Conservation (phyloP, 495 filamentous ascomycete genomes). For the Penicillium atrosanguineum region DNA sequence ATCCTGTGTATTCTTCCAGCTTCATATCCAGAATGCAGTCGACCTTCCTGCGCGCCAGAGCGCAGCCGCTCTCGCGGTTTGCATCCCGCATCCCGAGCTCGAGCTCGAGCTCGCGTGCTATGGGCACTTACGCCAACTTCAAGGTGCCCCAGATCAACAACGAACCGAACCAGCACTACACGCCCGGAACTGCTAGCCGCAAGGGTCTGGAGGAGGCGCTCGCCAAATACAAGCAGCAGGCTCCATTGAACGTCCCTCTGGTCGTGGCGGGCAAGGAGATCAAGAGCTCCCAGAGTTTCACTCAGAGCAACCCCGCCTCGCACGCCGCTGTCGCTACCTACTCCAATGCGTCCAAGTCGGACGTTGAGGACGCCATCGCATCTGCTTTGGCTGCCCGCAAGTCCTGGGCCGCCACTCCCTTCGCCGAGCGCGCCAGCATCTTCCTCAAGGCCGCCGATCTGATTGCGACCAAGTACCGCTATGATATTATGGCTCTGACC, state of each 20-base stretch:
- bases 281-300: conserved; percentile 34
- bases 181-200: conserved; percentile 75
- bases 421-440: conserved; percentile 85
- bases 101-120: conserved; percentile 26
- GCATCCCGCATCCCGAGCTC: conserved; percentile 26
- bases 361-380: conserved; percentile 74
- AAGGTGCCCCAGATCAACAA: conserved; percentile 85
- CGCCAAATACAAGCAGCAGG: conserved; percentile 28
- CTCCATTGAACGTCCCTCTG: conserved; percentile 10
- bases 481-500: conserved; percentile 88
- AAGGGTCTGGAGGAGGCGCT: conserved; percentile 69
- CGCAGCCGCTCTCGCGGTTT: conserved; percentile 28
- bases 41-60: conserved; percentile 31
- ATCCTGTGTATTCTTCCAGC: neutral
- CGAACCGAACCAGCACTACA: conserved; percentile 91
- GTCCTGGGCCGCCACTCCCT: conserved; percentile 77
- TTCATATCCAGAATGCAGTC: conserved; percentile 33
- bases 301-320: conserved; percentile 72
- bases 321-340: conserved; percentile 77
- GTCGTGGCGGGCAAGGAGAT: conserved; percentile 21
- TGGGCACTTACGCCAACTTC: conserved; percentile 69
- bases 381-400: conserved; percentile 78
- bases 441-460: conserved; percentile 93
- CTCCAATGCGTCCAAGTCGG: conserved; percentile 67
- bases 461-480: conserved; percentile 84